phyloP scores from a whole-genome alignment of 257 asterid genomes.

The Pogostemon cablin region DNA sequence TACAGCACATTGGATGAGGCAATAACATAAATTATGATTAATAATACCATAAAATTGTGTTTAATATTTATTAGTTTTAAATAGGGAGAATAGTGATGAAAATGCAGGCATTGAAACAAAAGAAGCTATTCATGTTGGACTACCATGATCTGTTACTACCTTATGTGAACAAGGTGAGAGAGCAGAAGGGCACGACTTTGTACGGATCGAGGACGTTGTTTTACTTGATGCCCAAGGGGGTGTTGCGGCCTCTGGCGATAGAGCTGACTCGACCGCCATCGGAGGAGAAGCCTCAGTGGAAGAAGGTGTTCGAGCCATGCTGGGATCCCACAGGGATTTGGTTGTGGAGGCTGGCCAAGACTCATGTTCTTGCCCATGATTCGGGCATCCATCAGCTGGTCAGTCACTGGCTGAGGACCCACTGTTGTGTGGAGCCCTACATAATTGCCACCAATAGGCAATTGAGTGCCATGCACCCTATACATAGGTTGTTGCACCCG shows the following conservation, averaged over 20 bases:
- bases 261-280: conserved; percentile 73
- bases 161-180: conserved; percentile 65
- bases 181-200: conserved; percentile 52
- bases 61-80: no score
- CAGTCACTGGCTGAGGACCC: conserved; percentile 87
- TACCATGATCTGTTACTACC: conserved; percentile 77
- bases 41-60: no score
- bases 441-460: conserved; percentile 74
- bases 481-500: conserved; percentile 65
- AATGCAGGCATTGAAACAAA: conserved; percentile 61
- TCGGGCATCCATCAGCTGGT: conserved; percentile 70
- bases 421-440: conserved; percentile 74
- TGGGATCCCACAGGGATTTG: conserved; percentile 67
- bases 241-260: conserved; percentile 68
- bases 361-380: conserved; percentile 78
- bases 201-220: conserved; percentile 83
- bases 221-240: conserved; percentile 48
- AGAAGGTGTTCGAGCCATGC: conserved; percentile 42
- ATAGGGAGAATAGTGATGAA: no score
- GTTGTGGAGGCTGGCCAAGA: conserved; percentile 80
- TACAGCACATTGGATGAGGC: conserved; percentile 64
- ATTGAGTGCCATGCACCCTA: conserved; percentile 81
- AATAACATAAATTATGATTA: background rate
- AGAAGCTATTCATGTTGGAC: conserved; percentile 68
- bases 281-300: conserved; percentile 71